Evolutionary conservation across 306 rosid species (phyloP).

Genomic region (Cucurbita argyrosperma): DNA sequence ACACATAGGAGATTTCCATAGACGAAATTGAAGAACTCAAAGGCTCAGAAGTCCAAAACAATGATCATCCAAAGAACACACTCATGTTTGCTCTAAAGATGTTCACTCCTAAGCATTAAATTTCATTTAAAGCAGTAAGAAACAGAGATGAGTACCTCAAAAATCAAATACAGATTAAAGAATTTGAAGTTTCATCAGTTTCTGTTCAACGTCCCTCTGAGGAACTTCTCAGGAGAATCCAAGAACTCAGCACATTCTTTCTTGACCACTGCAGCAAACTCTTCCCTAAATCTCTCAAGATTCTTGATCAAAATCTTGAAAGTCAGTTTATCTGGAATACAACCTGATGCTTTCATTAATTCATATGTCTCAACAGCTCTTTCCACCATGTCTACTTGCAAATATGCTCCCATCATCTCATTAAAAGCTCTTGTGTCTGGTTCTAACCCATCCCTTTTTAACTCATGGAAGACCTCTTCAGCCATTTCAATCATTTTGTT

Average conservation of each 20-base stretch:
- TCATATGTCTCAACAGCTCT: constrained; percentile 41
- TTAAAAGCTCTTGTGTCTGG: constrained; percentile 44
- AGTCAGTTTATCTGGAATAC: constrained; percentile 46
- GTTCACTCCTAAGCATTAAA: too few relatives aligned
- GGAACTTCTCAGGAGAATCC: constrained; percentile 28
- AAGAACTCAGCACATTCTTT: constrained; percentile 33
- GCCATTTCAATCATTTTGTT: constrained; percentile 38
- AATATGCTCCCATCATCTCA: constrained; percentile 69
- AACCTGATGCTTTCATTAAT: constrained; percentile 47
- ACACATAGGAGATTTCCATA: too few relatives aligned
- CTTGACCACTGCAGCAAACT: constrained; percentile 29
- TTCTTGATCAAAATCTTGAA: constrained; percentile 43
- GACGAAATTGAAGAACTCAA: too few relatives aligned
- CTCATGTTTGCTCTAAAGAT: too few relatives aligned
- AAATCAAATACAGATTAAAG: not conserved
- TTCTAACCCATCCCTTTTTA: constrained; percentile 29
- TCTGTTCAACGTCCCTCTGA: constrained; percentile 16
- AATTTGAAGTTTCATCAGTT: constrained; percentile 16
- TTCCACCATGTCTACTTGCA: constrained; percentile 30
- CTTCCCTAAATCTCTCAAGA: constrained; percentile 33
- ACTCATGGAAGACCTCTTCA: constrained; percentile 32
- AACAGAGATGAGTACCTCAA: too few relatives aligned
- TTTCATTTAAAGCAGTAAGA: too few relatives aligned
- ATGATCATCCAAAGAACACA: too few relatives aligned
- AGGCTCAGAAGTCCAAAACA: too few relatives aligned